A percentile compares a stretch with the other conserved stretches of the same genome.
phyloP scores from a whole-genome alignment of 2,329 filamentous ascomycete genomes.

The Rugonectria rugulosa region DNA sequence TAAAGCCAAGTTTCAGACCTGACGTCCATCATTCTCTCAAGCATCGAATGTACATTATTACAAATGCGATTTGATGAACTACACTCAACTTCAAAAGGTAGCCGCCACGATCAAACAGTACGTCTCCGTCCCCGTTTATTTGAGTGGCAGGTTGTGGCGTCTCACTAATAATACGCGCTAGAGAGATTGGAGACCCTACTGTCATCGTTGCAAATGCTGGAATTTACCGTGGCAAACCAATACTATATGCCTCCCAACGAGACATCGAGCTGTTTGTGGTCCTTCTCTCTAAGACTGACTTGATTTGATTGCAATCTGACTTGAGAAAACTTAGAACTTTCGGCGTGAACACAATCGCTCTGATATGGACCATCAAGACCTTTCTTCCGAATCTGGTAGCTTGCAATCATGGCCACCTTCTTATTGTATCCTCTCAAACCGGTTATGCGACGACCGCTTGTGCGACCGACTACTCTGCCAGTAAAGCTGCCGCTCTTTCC shows the following conservation, averaged over 20 bases:
- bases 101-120: no score
- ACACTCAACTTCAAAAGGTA: no score
- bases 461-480: constrained; percentile 72
- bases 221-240: constrained; percentile 65
- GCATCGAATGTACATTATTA: constrained; percentile 69
- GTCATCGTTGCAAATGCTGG: constrained; percentile 78
- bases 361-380: constrained; percentile 71
- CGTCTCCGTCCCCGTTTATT: no score
- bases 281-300: no score
- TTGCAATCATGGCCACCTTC: constrained; percentile 74
- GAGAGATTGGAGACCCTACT: constrained; percentile 68
- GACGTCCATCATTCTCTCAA: no score
- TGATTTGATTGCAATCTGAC: no score
- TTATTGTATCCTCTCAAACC: constrained; percentile 74
- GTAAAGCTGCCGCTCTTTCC: constrained; percentile 70
- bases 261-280: constrained; percentile 70
- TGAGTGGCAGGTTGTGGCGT: no score
- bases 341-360: constrained; percentile 73
- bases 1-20: constrained; percentile 14
- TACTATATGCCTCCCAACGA: constrained; percentile 64
- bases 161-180: constrained; percentile 57
- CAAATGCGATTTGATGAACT: constrained; percentile 77
- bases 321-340: no score
- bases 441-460: constrained; percentile 68
- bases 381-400: constrained; percentile 72